Conservation (phyloP, 805 yeast genomes). For the Hanseniaspora meyeri region DNA sequence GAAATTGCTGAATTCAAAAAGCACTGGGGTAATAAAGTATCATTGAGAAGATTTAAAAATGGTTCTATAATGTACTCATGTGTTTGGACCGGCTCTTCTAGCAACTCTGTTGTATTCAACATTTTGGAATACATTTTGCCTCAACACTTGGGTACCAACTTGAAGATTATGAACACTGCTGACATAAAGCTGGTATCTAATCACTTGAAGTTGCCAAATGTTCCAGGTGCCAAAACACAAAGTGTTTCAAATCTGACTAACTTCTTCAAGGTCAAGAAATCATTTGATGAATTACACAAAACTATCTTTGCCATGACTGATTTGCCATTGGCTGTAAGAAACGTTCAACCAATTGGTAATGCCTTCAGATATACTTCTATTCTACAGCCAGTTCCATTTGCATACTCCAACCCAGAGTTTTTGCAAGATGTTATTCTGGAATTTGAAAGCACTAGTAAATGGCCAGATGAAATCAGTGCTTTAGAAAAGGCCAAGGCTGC, state of each 20-base stretch:
- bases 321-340: constrained; percentile 59
- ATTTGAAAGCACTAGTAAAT: constrained; percentile 76
- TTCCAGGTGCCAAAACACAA: constrained; percentile 45
- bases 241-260: constrained; percentile 34
- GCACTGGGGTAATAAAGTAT: constrained; percentile 83
- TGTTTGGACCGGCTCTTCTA: constrained; percentile 55
- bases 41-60: constrained; percentile 83
- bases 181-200: constrained; percentile 37
- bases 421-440: constrained; percentile 72
- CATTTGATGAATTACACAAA: constrained; percentile 51
- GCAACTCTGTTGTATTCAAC: constrained; percentile 50
- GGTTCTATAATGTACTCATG: constrained; percentile 85
- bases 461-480: constrained; percentile 89
- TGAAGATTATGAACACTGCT: constrained; percentile 20
- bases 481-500: constrained; percentile 86
- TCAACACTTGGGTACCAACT: constrained; percentile 44
- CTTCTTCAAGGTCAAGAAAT: constrained; percentile 33
- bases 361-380: constrained; percentile 65
- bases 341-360: constrained; percentile 63
- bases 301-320: constrained; percentile 36
- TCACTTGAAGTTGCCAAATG: constrained; percentile 46
- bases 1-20: constrained; percentile 54
- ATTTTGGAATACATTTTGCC: constrained; percentile 53
- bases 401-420: constrained; percentile 60
- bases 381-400: constrained; percentile 72